phyloP scores from a whole-genome alignment of 176 grass and related monocot species.

The Chloris gayana region DNA sequence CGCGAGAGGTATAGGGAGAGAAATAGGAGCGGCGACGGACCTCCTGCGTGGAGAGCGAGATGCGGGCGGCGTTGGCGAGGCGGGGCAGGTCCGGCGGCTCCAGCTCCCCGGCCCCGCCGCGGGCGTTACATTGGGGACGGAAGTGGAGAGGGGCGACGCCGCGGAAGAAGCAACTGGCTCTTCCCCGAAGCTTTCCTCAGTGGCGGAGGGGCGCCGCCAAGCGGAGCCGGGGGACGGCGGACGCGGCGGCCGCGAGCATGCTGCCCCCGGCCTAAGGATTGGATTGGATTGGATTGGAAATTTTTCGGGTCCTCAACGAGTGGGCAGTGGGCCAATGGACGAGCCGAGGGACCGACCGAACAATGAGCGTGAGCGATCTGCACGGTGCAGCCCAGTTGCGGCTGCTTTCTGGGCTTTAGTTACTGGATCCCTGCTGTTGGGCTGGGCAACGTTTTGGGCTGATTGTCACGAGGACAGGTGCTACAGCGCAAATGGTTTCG shows the following conservation, averaged over 20 bases:
- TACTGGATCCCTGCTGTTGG: no score
- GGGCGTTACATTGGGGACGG: neutral
- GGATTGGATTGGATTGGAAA: no score
- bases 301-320: neutral
- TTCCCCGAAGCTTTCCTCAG: neutral
- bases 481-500: no score
- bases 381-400: no score
- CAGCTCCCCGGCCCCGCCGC: constrained; percentile 41
- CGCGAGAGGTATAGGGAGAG: neutral
- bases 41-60: constrained; percentile 75
- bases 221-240: constrained; percentile 53
- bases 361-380: neutral
- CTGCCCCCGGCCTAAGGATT: neutral
- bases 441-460: no score
- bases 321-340: neutral
- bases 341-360: no score
- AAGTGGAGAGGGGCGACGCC: constrained; percentile 30
- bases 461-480: no score
- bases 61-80: constrained; percentile 73
- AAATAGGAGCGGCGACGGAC: constrained; percentile 4
- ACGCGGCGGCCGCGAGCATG: constrained; percentile 61
- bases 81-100: constrained; percentile 69
- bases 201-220: neutral
- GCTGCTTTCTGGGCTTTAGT: no score
- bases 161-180: neutral